Evolutionary conservation across 2,329 filamentous ascomycete genomes (phyloP).

Genomic region (Fonsecaea pedrosoi): DNA sequence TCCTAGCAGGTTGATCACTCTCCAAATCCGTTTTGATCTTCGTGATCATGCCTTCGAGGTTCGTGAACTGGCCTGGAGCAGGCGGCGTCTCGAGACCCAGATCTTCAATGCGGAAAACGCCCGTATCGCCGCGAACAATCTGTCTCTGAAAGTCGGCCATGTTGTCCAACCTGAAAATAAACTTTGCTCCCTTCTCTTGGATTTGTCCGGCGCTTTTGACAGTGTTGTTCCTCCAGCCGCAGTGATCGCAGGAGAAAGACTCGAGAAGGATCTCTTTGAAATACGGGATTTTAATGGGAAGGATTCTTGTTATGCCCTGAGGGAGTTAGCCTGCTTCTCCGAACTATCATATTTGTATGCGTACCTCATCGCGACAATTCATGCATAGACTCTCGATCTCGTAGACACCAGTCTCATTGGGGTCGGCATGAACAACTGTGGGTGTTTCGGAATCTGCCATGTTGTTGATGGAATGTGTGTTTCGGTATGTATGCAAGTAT

Average conservation of each 20-base stretch:
- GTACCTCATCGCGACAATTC: constrained; percentile 81
- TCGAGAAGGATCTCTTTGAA: constrained; percentile 98
- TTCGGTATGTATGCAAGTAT: neutral
- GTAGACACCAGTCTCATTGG: constrained; percentile 48
- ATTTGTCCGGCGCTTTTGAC: constrained; percentile 92
- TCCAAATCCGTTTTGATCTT: constrained; percentile 82
- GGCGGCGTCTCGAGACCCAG: constrained; percentile 91
- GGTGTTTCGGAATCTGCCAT: constrained; percentile 26
- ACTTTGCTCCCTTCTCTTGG: constrained; percentile 84
- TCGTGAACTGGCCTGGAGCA: constrained; percentile 88
- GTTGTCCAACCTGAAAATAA: constrained; percentile 77
- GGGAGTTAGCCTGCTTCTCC: constrained; percentile 31
- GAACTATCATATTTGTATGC: neutral
- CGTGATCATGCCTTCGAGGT: constrained; percentile 84
- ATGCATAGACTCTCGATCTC: constrained; percentile 76
- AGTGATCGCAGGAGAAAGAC: constrained; percentile 93
- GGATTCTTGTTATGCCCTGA: constrained; percentile 81
- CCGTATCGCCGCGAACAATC: constrained; percentile 90
- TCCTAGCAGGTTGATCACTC: constrained; percentile 80
- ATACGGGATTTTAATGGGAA: constrained; percentile 92
- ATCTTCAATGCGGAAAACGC: constrained; percentile 84
- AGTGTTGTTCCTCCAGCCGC: constrained; percentile 87
- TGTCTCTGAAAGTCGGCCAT: constrained; percentile 80
- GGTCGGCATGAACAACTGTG: constrained; percentile 34
- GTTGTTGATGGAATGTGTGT: neutral